phyloP scores from a whole-genome alignment of 164 flowering plant species.

The Kingdonia uniflora region DNA sequence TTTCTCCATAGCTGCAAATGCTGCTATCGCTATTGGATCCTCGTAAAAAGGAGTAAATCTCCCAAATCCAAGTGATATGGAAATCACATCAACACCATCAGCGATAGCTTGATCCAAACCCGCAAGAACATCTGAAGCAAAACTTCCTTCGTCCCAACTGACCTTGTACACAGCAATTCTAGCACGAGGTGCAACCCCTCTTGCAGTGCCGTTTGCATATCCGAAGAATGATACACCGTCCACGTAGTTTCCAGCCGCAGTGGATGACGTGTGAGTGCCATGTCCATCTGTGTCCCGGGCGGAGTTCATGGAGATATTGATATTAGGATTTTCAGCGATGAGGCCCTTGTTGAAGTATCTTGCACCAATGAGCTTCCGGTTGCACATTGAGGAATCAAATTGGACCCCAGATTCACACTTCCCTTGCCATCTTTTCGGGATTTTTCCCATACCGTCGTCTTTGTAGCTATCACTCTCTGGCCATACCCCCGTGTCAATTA shows the following conservation, averaged over 20 bases:
- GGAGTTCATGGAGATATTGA: conserved; percentile 28
- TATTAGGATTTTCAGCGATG: conserved; percentile 19
- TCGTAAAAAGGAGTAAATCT: conserved; percentile 19
- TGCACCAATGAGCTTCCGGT: conserved; percentile 17
- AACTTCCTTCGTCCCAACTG: conserved; percentile 8
- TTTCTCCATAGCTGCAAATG: conserved; percentile 49
- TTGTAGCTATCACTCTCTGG: conserved; percentile 45
- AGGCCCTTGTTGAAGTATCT: conserved; percentile 41
- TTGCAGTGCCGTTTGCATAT: conserved; percentile 34
- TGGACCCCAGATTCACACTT: conserved; percentile 30
- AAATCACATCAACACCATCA: conserved; percentile 59
- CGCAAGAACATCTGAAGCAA: conserved; percentile 43
- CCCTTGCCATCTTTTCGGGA: conserved; percentile 57
- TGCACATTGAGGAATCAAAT: conserved; percentile 42
- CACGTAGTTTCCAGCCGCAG: conserved; percentile 45
- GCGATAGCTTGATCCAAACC: conserved; percentile 52
- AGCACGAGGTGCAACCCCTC: conserved; percentile 53
- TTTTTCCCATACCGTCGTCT: conserved; percentile 32
- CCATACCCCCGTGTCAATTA: conserved; percentile 32
- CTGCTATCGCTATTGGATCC: conserved; percentile 53
- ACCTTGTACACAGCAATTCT: conserved; percentile 34
- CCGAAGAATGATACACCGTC: conserved; percentile 1
- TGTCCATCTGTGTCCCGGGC: conserved; percentile 18
- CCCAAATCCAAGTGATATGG: conserved; percentile 40
- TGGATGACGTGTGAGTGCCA: conserved; percentile 58